Evolutionary conservation across 2,329 filamentous ascomycete genomes (phyloP).

Genomic region (Furcasterigmium furcatum): DNA sequence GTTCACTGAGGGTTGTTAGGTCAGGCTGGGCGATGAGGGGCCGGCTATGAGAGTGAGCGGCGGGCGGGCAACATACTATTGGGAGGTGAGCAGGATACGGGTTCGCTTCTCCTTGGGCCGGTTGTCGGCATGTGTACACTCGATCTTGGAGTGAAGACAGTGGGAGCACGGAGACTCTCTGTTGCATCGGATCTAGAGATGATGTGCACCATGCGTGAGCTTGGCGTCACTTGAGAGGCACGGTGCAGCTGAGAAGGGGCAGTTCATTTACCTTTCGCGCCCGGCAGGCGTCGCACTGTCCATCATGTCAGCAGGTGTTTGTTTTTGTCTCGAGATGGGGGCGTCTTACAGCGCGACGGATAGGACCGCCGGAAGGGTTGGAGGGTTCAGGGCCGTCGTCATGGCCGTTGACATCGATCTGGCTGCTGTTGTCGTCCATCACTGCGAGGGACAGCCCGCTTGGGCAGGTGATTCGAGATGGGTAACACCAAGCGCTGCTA

Average conservation of each 20-base stretch:
- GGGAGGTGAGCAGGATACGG: conserved; percentile 30
- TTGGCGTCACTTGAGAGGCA: not conserved
- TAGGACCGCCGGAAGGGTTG: conserved; percentile 1
- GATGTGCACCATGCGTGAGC: not conserved
- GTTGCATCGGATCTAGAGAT: conserved; percentile 29
- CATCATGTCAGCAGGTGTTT: too few relatives aligned
- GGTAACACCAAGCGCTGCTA: too few relatives aligned
- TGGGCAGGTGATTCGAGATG: not conserved
- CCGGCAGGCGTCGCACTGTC: conserved; percentile 26
- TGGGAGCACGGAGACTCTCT: conserved; percentile 31
- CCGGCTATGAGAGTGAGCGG: not conserved
- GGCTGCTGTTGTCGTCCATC: conserved; percentile 3
- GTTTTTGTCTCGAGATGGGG: too few relatives aligned
- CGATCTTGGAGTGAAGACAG: conserved; percentile 30
- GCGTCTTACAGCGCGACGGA: conserved; percentile 8
- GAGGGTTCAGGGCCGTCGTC: conserved; percentile 9
- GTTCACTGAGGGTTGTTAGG: conserved; percentile 20
- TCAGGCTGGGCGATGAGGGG: not conserved
- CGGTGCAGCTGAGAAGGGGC: not conserved
- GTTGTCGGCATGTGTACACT: conserved; percentile 27
- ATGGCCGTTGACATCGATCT: conserved; percentile 5
- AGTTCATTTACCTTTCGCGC: conserved; percentile 24
- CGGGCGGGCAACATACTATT: conserved; percentile 27
- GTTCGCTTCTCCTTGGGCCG: conserved; percentile 31
- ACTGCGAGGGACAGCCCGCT: not conserved